Evolutionary conservation across 2,329 filamentous ascomycete genomes (phyloP).

Genomic region (Berkeleyomyces basicola): DNA sequence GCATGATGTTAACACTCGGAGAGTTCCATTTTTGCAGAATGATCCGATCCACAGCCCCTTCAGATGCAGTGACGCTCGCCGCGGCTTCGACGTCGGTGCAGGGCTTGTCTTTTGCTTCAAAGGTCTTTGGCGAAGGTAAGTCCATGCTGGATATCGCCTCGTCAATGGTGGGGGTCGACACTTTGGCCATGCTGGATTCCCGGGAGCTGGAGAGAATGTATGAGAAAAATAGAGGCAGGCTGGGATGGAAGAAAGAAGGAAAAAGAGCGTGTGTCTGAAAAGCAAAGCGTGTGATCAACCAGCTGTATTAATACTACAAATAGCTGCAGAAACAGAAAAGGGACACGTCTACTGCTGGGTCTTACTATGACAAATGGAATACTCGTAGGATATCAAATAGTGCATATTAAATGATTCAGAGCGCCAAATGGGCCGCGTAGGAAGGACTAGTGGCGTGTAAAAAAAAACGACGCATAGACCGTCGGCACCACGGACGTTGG

Average conservation of each 20-base stretch:
- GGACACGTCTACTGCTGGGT: not conserved
- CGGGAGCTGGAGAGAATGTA: not conserved
- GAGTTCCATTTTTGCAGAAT: slow-evolving; percentile 43
- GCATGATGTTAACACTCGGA: slow-evolving; percentile 40
- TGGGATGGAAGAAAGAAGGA: not conserved
- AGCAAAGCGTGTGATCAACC: too few species aligned
- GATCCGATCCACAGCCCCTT: slow-evolving; percentile 8
- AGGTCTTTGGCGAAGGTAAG: not conserved
- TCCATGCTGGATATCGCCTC: too few species aligned
- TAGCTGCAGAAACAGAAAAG: not conserved
- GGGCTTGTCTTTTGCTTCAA: slow-evolving; percentile 5
- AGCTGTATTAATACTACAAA: not conserved
- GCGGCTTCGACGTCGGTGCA: not conserved
- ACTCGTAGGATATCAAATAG: too few species aligned
- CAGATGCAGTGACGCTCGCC: not conserved
- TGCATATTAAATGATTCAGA: too few species aligned
- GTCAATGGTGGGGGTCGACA: not conserved
- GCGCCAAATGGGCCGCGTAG: too few species aligned
- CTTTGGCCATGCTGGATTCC: not conserved
- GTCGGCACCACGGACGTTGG: too few species aligned
- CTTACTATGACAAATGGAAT: too few species aligned
- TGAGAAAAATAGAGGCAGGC: not conserved
- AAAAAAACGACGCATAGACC: too few species aligned
- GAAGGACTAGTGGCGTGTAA: too few species aligned
- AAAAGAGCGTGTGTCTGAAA: too few species aligned